These are phyloP conservation scores for Lindgomyces ingoldianus DNA, from an alignment of 495 filamentous ascomycete species.

Conservation along the genomic window DNA sequence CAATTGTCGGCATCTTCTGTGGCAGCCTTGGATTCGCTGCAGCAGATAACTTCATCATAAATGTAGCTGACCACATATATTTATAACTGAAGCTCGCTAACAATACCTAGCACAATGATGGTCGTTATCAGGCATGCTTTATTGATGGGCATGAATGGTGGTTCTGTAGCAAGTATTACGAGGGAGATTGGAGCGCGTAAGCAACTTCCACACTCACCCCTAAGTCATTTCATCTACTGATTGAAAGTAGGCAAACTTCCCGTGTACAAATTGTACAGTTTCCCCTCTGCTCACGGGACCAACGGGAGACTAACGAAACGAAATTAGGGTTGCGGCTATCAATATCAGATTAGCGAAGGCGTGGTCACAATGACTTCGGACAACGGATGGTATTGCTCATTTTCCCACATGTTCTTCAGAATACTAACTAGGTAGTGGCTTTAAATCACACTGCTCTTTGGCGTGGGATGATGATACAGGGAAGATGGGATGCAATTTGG, in stretches of 20 bases:
- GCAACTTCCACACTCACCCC: background rate
- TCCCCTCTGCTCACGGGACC: background rate
- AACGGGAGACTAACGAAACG: background rate
- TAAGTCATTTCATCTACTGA: background rate
- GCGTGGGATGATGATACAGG: background rate
- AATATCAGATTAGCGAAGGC: background rate
- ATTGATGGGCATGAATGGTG: slow-evolving; percentile 2
- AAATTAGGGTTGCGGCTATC: background rate
- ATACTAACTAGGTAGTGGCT: background rate
- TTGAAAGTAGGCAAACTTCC: background rate
- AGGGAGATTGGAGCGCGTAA: background rate
- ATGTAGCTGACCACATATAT: background rate
- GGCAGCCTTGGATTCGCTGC: background rate
- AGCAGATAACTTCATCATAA: background rate
- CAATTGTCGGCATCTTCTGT: background rate
- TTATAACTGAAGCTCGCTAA: background rate
- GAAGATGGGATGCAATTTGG: background rate
- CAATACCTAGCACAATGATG: background rate
- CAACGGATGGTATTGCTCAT: slow-evolving; percentile 1
- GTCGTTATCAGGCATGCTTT: background rate
- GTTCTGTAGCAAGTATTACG: background rate
- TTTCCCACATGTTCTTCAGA: background rate
- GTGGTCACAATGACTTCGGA: background rate
- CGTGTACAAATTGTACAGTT: background rate
- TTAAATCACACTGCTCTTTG: background rate